Evolutionary conservation across 352 stramenopile species (phyloP).

Genomic region (Pythium utonaiense): DNA sequence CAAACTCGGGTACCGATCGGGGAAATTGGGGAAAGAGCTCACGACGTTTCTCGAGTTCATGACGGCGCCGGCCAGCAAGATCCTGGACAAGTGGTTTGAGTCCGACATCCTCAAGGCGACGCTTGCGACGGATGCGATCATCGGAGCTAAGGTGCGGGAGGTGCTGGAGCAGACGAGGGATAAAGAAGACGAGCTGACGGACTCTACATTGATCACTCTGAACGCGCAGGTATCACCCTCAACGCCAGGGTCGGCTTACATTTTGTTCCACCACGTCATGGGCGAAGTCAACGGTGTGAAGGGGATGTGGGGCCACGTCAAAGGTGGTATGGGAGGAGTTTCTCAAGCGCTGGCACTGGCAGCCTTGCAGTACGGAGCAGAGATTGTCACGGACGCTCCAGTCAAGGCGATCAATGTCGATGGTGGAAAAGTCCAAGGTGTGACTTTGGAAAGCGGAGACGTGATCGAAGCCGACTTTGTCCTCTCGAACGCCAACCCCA

Average conservation of each 20-base stretch:
- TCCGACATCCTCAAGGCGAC: slow-evolving; percentile 88
- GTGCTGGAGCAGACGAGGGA: too few species aligned
- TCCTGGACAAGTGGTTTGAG: slow-evolving; percentile 90
- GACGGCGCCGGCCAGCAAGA: slow-evolving; percentile 79
- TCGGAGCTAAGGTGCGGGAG: slow-evolving; percentile 86
- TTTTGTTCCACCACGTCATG: slow-evolving; percentile 92
- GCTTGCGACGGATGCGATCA: slow-evolving; percentile 90
- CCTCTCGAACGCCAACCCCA: slow-evolving; percentile 79
- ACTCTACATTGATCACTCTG: too few species aligned
- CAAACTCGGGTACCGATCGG: slow-evolving; percentile 54
- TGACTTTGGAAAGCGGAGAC: slow-evolving; percentile 56
- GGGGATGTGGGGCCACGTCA: slow-evolving; percentile 87
- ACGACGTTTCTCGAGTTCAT: slow-evolving; percentile 88
- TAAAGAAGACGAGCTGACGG: too few species aligned
- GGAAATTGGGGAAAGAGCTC: slow-evolving; percentile 68
- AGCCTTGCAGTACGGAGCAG: slow-evolving; percentile 54
- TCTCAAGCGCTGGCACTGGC: slow-evolving; percentile 63
- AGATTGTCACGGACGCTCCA: slow-evolving; percentile 64
- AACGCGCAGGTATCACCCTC: slow-evolving; percentile 64
- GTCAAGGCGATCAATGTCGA: slow-evolving; percentile 65
- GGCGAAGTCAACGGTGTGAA: slow-evolving; percentile 87
- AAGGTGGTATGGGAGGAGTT: slow-evolving; percentile 86
- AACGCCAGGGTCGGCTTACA: slow-evolving; percentile 86
- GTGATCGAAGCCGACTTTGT: slow-evolving; percentile 53
- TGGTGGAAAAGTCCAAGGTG: slow-evolving; percentile 43